Base-by-base conservation (phyloP, 352 stramenopile genomes). In the Phytophthora crassamura region DNA sequence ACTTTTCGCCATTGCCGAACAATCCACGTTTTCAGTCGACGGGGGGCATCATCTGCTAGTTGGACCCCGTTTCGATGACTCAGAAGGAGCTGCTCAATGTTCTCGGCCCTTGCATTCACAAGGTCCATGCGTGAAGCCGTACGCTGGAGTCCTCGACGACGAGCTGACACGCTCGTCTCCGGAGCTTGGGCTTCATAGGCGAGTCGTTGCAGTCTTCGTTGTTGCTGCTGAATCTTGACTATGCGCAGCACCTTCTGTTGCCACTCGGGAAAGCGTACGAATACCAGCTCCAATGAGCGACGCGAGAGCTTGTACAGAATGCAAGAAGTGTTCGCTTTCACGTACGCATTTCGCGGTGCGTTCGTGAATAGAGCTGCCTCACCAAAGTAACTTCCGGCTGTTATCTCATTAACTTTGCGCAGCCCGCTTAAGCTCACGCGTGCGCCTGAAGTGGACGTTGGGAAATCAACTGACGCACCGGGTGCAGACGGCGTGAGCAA, bases 231-330 rank as follows among this genome's bases (percentile, higher is more conserved):
- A 34, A 88, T 88, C 41, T 83, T 82, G 25, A 84, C 75, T 35
- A 89, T 88, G 2, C 76, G 77, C 36, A 90, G 43, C 15, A 91
- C 80, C 38, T 88, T n/a, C n/a, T n/a, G n/a, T n/a, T n/a, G n/a
- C n/a, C n/a, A 91, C 34, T 86, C 77, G 0, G 78, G 80, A 34
- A 84, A 87, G 4, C 80, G 69, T 3, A 82, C 69, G 58, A 90
- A 89, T 0, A 88, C 79, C n/a, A 84, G 53, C 45, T 90, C 78
- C 11, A 88, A 66, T 1, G 78, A 86, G 14, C 80, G 68, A 3
- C 80, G n/a, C n/a, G 80, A 88, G 3, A 89, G 52, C 30, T 75
- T 70, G 40, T 86, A 89, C 1, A 89, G 51, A 33, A 86, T 88
- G 38, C 80, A 89, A 6, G 80, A 89, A 10, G 80, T 89, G 40